Percentiles rank a stretch among this genome's conserved stretches.
Evolutionary conservation across 805 yeast genomes (phyloP).

Genomic region (Millerozyma miso): DNA sequence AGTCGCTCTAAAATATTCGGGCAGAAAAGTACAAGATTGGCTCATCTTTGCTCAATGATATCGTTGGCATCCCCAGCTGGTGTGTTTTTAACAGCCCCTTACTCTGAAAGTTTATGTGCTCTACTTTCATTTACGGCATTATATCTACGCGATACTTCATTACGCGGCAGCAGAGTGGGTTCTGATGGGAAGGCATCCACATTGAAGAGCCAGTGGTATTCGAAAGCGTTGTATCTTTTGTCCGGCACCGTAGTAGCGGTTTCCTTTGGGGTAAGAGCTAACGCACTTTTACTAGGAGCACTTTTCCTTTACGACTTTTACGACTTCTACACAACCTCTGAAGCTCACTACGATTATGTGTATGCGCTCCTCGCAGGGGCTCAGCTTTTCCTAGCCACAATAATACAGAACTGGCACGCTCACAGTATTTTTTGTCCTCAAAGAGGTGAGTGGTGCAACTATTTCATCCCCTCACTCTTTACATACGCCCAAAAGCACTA

Average conservation of each 20-base stretch:
- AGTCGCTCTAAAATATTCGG: conserved; percentile 12
- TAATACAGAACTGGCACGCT: conserved; percentile 48
- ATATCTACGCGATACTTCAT: conserved; percentile 40
- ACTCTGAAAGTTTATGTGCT: conserved; percentile 73
- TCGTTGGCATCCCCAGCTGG: conserved; percentile 75
- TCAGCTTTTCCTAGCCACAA: conserved; percentile 43
- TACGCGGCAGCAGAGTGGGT: conserved; percentile 17
- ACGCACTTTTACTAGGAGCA: conserved; percentile 69
- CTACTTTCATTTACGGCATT: conserved; percentile 56
- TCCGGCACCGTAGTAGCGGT: conserved; percentile 55
- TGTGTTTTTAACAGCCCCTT: conserved; percentile 66
- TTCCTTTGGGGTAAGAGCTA: conserved; percentile 67
- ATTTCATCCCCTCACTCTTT: conserved; percentile 55
- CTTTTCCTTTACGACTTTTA: conserved; percentile 57
- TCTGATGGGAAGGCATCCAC: conserved; percentile 15
- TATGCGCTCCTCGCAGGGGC: conserved; percentile 53
- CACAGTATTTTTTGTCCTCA: conserved; percentile 62
- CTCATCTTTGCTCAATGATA: conserved; percentile 34
- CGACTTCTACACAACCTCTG: conserved; percentile 13
- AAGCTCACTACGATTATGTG: conserved; percentile 13
- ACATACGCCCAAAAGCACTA: conserved; percentile 71
- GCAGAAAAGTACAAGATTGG: conserved; percentile 13
- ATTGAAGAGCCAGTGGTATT: conserved; percentile 5
- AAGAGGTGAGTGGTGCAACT: conserved; percentile 75
- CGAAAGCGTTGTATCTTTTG: conserved; percentile 27